Base-by-base conservation (phyloP, 202 grass and related monocot species). In the Eragrostis tef region DNA sequence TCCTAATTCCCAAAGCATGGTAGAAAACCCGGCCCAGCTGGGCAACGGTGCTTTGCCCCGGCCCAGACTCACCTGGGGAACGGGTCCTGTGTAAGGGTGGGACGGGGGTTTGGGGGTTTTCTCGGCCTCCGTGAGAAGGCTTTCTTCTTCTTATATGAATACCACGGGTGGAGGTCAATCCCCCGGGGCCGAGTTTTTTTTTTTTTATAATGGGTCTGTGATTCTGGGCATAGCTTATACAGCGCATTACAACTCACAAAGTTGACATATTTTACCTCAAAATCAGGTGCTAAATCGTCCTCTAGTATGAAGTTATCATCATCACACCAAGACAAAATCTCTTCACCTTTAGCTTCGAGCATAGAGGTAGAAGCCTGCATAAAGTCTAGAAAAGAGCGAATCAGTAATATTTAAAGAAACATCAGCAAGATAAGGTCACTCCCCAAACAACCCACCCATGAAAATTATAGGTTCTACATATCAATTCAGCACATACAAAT, bases 231-330 rank as follows among this genome's bases (percentile, higher is more conserved):
- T 34, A 24, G 22, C 15, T 34, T 61, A 61, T 70, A 26, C 39
- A 71, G 20, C 25, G 61, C 12, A 39, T 50, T 13, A 57, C 9
- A 89, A 21, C 3, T 56, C 9, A 53, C 6, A 43, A 16, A 42
- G 8, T 57, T 19, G 14, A 80, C n/a, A 34, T 44, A 34, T 7
- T 61, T 5, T 78, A 93, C 95, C 96, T 98, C 90, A 73, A 88
- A 91, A 90, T 89, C 88, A n/a, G 92, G 86, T 44, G 83, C 74
- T 51, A 85, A 49, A 62, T 80, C 90, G 68, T 95, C 92, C 25
- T 98, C 92, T 76, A 98, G 80, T 74, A 98, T 90, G 44, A 98
- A 95, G 81, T 91, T 90, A 67, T 95, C 90, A 22, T 95, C 85
- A 73, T 77, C 70, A 67, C 86, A 91, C 69, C 80, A 87, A 67